These are phyloP conservation scores for Aspergillus pseudotamarii DNA, from an alignment of 2,329 filamentous ascomycete genomes.

Conservation along the genomic window DNA sequence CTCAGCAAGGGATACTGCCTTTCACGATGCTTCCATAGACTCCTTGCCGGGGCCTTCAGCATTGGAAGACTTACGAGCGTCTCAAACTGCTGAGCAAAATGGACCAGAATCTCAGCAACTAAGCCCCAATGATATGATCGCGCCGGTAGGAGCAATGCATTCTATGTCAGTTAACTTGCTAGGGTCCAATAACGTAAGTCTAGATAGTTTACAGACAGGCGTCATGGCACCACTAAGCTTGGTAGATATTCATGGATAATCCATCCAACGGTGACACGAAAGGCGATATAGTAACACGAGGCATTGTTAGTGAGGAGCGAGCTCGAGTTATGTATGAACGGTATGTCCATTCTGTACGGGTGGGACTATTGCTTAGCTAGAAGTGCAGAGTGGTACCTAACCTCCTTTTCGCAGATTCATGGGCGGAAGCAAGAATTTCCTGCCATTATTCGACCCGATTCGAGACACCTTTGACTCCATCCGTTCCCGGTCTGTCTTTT, in stretches of 20 bases:
- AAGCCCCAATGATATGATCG: slow-evolving; percentile 41
- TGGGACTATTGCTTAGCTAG: no score
- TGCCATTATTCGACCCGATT: slow-evolving; percentile 39
- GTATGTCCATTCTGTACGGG: slow-evolving; percentile 19
- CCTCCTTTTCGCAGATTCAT: slow-evolving; percentile 26
- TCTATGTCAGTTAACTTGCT: slow-evolving; percentile 41
- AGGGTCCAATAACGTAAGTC: slow-evolving; percentile 31
- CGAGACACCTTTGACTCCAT: slow-evolving; percentile 41
- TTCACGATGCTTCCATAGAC: slow-evolving; percentile 25
- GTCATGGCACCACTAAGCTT: not conserved
- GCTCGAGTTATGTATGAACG: slow-evolving; percentile 39
- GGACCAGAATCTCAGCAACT: slow-evolving; percentile 36
- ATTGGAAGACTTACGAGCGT: slow-evolving; percentile 19
- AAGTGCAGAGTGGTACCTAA: not conserved
- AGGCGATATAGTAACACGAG: slow-evolving; percentile 35
- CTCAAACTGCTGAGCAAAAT: slow-evolving; percentile 29
- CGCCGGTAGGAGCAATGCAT: slow-evolving; percentile 37
- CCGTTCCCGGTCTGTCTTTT: slow-evolving; percentile 38
- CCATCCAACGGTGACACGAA: slow-evolving; percentile 30
- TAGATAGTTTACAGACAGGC: not conserved
- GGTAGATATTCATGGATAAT: slow-evolving; percentile 36
- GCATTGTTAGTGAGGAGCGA: slow-evolving; percentile 37
- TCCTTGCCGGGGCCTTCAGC: slow-evolving; percentile 22
- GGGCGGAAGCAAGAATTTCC: slow-evolving; percentile 37
- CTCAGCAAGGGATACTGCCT: slow-evolving; percentile 21